A percentile compares a stretch with the other conserved stretches of the same genome.
Evolutionary conservation across 768 basidiomycete genomes (phyloP).

Genomic region (Panaeolus papilionaceus): DNA sequence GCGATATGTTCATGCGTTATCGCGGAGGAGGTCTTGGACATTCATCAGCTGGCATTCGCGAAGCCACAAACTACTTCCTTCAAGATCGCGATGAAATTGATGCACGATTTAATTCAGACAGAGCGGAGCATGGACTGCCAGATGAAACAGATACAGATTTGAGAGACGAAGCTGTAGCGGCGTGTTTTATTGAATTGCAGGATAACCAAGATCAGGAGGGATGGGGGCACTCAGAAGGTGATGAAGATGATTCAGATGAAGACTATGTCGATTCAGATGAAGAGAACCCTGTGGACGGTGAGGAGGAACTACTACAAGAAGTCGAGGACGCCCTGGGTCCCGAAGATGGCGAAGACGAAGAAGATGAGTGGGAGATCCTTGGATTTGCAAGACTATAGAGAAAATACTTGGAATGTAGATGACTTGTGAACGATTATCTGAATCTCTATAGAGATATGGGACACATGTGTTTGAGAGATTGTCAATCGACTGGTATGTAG

Average conservation of each 20-base stretch:
- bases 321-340: too few species aligned
- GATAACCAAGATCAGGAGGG: neutral
- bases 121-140: neutral
- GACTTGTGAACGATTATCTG: too few species aligned
- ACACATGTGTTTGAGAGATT: too few species aligned
- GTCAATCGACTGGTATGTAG: too few species aligned
- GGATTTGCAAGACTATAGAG: too few species aligned
- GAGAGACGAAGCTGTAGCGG: too few species aligned
- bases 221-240: neutral
- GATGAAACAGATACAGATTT: neutral
- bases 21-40: slow-evolving; percentile 38
- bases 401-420: too few species aligned
- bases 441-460: too few species aligned
- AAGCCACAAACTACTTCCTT: slow-evolving; percentile 3
- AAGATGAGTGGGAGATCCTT: too few species aligned
- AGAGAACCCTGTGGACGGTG: neutral
- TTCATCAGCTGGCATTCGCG: neutral
- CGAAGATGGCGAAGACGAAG: too few species aligned
- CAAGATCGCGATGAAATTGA: slow-evolving; percentile 2
- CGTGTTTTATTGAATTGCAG: neutral
- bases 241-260: neutral
- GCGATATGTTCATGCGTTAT: slow-evolving; percentile 38
- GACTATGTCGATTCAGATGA: neutral
- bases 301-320: too few species aligned
- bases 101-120: neutral